Conservation (phyloP, 73 alveolate species). For the Symbiodinium natans region DNA sequence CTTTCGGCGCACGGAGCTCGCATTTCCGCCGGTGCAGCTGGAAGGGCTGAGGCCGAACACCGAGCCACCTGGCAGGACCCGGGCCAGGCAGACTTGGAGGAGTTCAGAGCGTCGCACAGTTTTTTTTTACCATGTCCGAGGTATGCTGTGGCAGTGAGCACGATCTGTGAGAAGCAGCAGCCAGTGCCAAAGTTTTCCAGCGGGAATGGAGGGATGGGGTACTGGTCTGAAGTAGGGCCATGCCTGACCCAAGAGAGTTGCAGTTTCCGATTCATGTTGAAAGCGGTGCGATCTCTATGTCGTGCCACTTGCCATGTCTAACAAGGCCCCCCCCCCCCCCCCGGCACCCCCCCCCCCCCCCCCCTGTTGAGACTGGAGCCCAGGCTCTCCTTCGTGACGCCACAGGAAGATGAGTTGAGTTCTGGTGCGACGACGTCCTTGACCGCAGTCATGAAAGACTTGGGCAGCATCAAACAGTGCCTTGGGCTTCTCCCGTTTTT, state of each 20-base stretch:
- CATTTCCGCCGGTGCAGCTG: slow-evolving; percentile 36
- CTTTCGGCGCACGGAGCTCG: slow-evolving; percentile 35
- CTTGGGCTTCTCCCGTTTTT: slow-evolving; percentile 17
- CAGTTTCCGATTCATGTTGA: no score
- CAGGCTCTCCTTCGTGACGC: slow-evolving; percentile 69
- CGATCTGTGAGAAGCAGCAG: not conserved
- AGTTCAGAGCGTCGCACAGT: no score
- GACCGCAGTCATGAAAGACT: slow-evolving; percentile 41
- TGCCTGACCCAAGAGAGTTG: no score
- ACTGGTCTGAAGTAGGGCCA: no score
- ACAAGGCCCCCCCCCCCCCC: no score
- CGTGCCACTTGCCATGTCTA: no score
- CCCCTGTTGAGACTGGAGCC: no score
- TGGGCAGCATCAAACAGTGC: slow-evolving; percentile 30
- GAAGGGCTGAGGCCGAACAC: slow-evolving; percentile 77
- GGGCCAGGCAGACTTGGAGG: no score
- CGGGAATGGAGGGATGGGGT: no score
- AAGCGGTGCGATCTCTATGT: no score
- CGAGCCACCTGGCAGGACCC: slow-evolving; percentile 37
- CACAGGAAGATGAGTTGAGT: slow-evolving; percentile 12
- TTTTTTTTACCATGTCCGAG: no score
- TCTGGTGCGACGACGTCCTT: not conserved
- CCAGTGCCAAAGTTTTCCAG: not conserved
- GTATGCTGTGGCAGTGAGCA: slow-evolving; percentile 1
- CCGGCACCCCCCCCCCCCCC: no score